Evolutionary conservation across 169 alveolate genomes (phyloP).

Genomic region (Plasmodium inui): DNA sequence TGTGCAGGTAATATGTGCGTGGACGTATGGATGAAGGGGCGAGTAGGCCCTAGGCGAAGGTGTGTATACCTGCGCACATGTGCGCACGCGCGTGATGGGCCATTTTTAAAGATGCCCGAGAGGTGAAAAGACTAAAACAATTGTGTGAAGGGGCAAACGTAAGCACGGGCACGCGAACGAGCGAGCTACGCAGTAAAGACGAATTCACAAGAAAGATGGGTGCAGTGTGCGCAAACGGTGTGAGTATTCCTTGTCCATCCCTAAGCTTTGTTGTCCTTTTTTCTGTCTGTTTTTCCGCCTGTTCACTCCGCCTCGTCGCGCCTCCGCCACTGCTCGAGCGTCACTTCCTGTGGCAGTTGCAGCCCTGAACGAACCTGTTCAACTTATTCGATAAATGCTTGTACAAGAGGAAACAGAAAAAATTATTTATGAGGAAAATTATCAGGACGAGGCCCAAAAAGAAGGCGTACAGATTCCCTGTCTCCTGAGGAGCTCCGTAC

Average conservation of each 20-base stretch:
- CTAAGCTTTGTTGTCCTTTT: background rate
- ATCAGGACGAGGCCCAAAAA: background rate
- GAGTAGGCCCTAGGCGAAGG: background rate
- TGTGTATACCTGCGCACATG: background rate
- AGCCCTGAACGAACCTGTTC: background rate
- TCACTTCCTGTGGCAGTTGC: background rate
- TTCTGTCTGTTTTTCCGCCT: background rate
- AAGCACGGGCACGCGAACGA: background rate
- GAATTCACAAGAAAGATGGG: background rate
- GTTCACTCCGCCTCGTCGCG: background rate
- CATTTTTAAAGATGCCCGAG: background rate
- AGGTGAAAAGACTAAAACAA: background rate
- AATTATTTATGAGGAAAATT: background rate
- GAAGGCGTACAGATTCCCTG: background rate
- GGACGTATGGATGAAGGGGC: background rate
- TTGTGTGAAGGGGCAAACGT: background rate
- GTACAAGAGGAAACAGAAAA: conserved; percentile 5
- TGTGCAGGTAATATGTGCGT: background rate
- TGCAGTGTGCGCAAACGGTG: background rate
- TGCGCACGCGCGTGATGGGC: background rate
- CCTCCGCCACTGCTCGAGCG: background rate
- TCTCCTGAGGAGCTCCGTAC: background rate
- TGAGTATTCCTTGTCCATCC: background rate
- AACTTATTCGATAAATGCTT: conserved; percentile 6
- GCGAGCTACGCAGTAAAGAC: background rate